phyloP scores from a whole-genome alignment of 2,329 filamentous ascomycete genomes.

The Nemania serpens region DNA sequence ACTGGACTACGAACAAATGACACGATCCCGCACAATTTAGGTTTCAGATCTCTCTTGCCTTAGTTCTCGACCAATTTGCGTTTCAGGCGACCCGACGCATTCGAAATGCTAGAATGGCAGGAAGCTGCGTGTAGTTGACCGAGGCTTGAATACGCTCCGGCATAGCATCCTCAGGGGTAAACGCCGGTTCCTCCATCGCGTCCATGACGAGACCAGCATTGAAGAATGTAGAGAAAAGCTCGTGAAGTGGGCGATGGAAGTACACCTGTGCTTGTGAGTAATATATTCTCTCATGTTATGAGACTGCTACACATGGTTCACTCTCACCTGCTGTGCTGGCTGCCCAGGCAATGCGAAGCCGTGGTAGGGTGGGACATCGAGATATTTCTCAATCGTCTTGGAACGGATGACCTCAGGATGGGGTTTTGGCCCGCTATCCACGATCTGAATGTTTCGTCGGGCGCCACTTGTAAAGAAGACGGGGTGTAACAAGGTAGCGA shows the following conservation, averaged over 20 bases:
- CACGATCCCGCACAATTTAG: too few relatives aligned
- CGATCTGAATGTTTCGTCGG: conserved; percentile 10
- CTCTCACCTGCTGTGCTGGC: conserved; percentile 19
- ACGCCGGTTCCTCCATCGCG: conserved; percentile 20
- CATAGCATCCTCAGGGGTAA: conserved; percentile 5
- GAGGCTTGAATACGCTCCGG: background rate
- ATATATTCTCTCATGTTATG: background rate
- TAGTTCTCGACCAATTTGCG: background rate
- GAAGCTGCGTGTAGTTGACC: conserved; percentile 18
- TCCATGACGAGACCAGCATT: conserved; percentile 20
- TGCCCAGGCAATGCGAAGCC: conserved; percentile 18
- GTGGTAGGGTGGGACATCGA: conserved; percentile 18
- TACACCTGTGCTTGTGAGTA: background rate
- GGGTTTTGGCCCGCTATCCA: conserved; percentile 5
- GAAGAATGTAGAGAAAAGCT: conserved; percentile 22
- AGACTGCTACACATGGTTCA: too few relatives aligned
- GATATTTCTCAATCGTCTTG: conserved; percentile 19
- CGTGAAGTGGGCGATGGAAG: conserved; percentile 16
- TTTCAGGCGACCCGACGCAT: conserved; percentile 4
- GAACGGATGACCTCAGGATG: conserved; percentile 8
- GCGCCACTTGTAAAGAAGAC: conserved; percentile 17
- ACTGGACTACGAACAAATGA: too few relatives aligned
- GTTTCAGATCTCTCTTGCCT: too few relatives aligned
- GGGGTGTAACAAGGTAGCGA: conserved; percentile 17
- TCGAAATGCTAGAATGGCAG: conserved; percentile 17